Evolutionary conservation across 1,284 basidiomycete species (phyloP), one percentile per base, ranked within the genome.

Genomic region (Taiwanofungus camphoratus): DNA sequence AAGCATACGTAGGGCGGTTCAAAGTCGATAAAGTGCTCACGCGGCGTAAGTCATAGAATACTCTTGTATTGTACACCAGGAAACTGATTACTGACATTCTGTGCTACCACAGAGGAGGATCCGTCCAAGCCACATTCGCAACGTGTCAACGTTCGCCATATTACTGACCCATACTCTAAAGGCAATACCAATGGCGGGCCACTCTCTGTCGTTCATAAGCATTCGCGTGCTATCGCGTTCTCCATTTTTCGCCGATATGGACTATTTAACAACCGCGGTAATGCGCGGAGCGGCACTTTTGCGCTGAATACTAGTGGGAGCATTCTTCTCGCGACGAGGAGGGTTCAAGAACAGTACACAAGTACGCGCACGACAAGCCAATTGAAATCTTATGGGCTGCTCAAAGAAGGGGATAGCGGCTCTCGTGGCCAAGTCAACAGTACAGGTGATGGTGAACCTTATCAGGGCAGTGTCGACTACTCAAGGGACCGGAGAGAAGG

Each of bases 321-420:
- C 19, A 80, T 87, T 36, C 63, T 88, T 48, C 65, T 88, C 12
- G 85, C 82, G 8, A 76, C 82, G 20, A 75, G 76, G 55, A 74
- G 73, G 46, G 86, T 88, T 5, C 85, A 88, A 54, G 76, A 78
- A 54, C 77, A 82, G 22, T 89, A 79, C 53, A 88, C 86, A 13
- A 86, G 76, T 54, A 88, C 85, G n/a, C 77, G 73, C 32, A 84
- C 83, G 11, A 87, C 83, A 5, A 71, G 75, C 37, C 77, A 77
- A 55, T 67, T 88, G 24, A 76, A 74, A 49, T 74, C 79, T 0
- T 77, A 87, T 56, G 80, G 84, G 3, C 59, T 85, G 21, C 64
- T 87, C 32, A 76, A 77, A 36, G 76, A 78, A 2, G 53, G 49
- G 3, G 39, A 42, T n/a, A 34, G 39, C 11, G 41, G 41, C 9